These are phyloP conservation scores for Kwoniella dejecticola DNA, from an alignment of 768 basidiomycete species.

Conservation along the genomic window DNA sequence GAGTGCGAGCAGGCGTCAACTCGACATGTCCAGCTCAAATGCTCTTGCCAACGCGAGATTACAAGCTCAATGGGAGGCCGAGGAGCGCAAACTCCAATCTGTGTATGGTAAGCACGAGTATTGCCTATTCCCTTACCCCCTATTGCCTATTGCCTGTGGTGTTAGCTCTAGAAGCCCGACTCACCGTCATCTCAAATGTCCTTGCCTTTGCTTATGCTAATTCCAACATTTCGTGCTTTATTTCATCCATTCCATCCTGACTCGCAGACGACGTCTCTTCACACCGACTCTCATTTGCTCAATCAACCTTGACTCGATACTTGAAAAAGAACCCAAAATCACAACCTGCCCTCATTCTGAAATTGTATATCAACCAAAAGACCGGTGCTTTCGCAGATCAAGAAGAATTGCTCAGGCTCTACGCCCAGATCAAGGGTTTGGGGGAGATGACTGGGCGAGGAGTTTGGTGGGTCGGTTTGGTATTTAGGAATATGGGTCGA, in stretches of 20 bases:
- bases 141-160: no score
- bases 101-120: conserved; percentile 36
- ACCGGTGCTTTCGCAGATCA: not conserved
- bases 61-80: conserved; percentile 30
- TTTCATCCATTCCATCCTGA: not conserved
- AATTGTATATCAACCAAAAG: conserved; percentile 31
- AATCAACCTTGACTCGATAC: conserved; percentile 24
- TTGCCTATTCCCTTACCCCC: not conserved
- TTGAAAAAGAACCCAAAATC: conserved; percentile 47
- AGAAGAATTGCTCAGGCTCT: conserved; percentile 21
- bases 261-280: conserved; percentile 38
- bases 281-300: conserved; percentile 26
- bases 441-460: conserved; percentile 33
- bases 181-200: not conserved
- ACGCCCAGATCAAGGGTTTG: conserved; percentile 21
- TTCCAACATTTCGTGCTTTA: conserved; percentile 2
- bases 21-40: no score
- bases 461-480: conserved; percentile 30
- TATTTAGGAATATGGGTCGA: conserved; percentile 26
- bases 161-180: not conserved
- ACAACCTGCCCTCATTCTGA: conserved; percentile 41
- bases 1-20: no score
- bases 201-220: not conserved
- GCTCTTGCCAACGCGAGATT: no score
- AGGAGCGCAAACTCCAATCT: conserved; percentile 41